Evolutionary conservation across 106 monocot species (phyloP).

Genomic region (Acanthochlamys bracteata): DNA sequence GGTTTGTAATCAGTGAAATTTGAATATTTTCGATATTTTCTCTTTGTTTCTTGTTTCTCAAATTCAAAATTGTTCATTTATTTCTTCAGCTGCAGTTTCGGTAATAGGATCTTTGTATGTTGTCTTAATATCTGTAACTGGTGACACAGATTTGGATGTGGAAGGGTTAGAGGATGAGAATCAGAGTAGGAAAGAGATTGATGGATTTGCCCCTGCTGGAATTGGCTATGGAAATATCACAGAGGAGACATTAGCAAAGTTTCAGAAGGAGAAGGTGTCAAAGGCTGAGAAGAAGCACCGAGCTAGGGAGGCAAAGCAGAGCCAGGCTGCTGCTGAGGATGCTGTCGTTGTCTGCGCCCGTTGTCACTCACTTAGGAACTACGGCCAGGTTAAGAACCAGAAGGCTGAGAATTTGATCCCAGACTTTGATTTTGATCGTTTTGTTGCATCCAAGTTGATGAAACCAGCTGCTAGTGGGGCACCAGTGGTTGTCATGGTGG

Average conservation of each 20-base stretch:
- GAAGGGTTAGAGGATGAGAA: constrained; percentile 57
- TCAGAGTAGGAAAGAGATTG: constrained; percentile 41
- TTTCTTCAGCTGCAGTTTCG: too few species aligned
- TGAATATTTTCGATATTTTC: too few species aligned
- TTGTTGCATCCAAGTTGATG: constrained; percentile 56
- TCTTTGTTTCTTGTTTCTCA: too few species aligned
- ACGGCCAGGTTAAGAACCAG: constrained; percentile 80
- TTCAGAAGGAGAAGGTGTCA: constrained; percentile 67
- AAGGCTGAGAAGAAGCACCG: constrained; percentile 79
- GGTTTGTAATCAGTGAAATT: too few species aligned
- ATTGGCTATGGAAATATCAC: constrained; percentile 84
- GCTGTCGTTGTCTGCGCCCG: constrained; percentile 61
- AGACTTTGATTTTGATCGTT: constrained; percentile 88
- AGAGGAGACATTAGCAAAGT: constrained; percentile 42
- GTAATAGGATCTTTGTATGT: too few species aligned
- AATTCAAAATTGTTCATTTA: too few species aligned
- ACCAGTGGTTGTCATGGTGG: constrained; percentile 82
- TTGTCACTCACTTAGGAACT: constrained; percentile 90
- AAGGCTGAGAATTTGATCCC: constrained; percentile 87
- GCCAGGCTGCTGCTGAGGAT: constrained; percentile 17
- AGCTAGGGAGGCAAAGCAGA: constrained; percentile 43
- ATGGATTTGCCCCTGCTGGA: constrained; percentile 72
- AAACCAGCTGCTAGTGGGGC: constrained; percentile 44
- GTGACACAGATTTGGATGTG: constrained; percentile 29
- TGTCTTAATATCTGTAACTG: constrained; percentile 5